Conservation (phyloP, 306 rosid genomes). For the Sesbania bispinosa region DNA sequence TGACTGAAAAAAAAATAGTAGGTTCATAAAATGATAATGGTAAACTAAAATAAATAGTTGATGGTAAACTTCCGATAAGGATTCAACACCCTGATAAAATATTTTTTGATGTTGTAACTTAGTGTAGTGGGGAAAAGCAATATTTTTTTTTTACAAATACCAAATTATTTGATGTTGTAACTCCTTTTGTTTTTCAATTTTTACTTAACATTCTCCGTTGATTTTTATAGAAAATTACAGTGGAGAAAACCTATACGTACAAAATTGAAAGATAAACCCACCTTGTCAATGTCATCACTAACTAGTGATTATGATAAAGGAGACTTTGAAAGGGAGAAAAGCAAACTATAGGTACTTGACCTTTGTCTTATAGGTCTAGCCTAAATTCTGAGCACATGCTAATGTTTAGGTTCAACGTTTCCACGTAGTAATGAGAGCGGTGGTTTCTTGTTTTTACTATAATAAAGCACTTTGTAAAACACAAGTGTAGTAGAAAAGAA, state of each 20-base stretch:
- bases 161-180: neutral
- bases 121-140: too few relatives aligned
- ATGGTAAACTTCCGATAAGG: neutral
- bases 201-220: neutral
- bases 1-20: neutral
- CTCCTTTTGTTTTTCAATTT: neutral
- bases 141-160: neutral
- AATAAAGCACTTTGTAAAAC: neutral
- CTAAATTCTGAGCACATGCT: conserved; percentile 21
- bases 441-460: neutral
- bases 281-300: neutral
- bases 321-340: conserved; percentile 5
- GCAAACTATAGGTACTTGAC: conserved; percentile 20
- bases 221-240: neutral
- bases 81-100: neutral
- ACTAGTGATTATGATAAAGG: conserved; percentile 12
- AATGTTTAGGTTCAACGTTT: conserved; percentile 21
- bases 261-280: neutral
- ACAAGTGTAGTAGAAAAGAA: neutral
- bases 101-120: too few relatives aligned
- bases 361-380: conserved; percentile 9
- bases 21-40: neutral
- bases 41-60: neutral
- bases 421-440: neutral
- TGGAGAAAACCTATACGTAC: neutral